A percentile compares a stretch with the other conserved stretches of the same genome.
These are phyloP conservation scores for Yamadazyma triangularis DNA, from an alignment of 1,139 yeast genomes.

Conservation along the genomic window DNA sequence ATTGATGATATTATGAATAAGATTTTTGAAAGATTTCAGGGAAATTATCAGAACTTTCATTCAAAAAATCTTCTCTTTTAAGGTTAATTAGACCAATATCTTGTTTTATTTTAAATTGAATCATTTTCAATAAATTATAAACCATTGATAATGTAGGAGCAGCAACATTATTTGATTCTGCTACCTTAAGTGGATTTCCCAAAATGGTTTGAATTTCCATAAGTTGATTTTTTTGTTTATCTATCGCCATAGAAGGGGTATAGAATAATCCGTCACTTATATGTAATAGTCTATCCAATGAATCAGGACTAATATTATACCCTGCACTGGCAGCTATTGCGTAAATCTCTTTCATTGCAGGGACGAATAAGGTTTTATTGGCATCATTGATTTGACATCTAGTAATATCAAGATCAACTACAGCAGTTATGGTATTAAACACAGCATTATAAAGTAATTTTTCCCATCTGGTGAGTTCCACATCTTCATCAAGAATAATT, in stretches of 20 bases:
- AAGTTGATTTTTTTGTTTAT: slow-evolving; percentile 62
- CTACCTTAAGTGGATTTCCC: slow-evolving; percentile 66
- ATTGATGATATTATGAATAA: slow-evolving; percentile 2
- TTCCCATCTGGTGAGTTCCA: slow-evolving; percentile 61
- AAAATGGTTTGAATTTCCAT: slow-evolving; percentile 69
- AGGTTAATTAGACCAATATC: slow-evolving; percentile 38
- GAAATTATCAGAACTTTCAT: slow-evolving; percentile 25
- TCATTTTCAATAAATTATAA: slow-evolving; percentile 52
- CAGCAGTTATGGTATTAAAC: slow-evolving; percentile 57
- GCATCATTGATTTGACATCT: slow-evolving; percentile 55
- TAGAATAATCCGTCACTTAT: slow-evolving; percentile 64
- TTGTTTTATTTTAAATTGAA: slow-evolving; percentile 60
- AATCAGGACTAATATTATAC: slow-evolving; percentile 41
- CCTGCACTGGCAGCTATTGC: slow-evolving; percentile 64
- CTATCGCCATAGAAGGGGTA: slow-evolving; percentile 72
- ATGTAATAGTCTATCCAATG: slow-evolving; percentile 46
- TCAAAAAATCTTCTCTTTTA: slow-evolving; percentile 23
- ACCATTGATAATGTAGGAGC: slow-evolving; percentile 58
- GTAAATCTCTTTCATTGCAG: slow-evolving; percentile 64
- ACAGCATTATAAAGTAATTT: slow-evolving; percentile 69
- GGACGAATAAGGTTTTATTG: slow-evolving; percentile 44
- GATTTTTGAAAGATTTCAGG: slow-evolving; percentile 20
- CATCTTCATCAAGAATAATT: slow-evolving; percentile 43
- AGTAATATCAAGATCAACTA: slow-evolving; percentile 51
- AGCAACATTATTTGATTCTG: slow-evolving; percentile 47